A percentile compares a stretch with the other conserved stretches of the same genome.
phyloP scores from a whole-genome alignment of 768 basidiomycete genomes.

The Epithele typhae region DNA sequence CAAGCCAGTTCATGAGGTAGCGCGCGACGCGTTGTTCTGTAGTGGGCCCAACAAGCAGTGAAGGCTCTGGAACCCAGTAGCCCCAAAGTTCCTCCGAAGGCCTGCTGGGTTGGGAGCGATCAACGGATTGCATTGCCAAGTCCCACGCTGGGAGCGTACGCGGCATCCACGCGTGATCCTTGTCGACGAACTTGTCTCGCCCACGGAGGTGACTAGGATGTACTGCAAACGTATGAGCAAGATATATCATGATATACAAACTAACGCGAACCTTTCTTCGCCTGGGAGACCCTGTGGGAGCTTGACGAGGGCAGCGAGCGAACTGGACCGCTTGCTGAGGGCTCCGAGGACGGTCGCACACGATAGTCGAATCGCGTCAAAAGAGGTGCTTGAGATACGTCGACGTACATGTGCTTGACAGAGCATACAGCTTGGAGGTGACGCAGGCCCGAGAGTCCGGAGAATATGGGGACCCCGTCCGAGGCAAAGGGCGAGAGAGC shows the following conservation, averaged over 20 bases:
- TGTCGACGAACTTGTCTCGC: neutral
- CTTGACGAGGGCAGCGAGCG: no score
- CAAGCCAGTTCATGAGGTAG: neutral
- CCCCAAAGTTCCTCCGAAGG: neutral
- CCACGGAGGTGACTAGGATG: neutral
- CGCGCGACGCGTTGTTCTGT: neutral
- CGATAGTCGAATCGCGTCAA: neutral
- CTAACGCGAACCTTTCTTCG: no score
- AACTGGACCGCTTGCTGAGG: neutral
- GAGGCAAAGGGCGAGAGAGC: no score
- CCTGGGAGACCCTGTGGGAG: no score
- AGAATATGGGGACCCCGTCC: neutral
- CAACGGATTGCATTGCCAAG: neutral
- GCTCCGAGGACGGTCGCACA: neutral
- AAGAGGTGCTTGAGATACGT: neutral
- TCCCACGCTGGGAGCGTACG: neutral
- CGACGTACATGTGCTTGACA: conserved; percentile 1
- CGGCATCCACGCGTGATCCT: neutral
- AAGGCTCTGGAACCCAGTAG: conserved; percentile 1
- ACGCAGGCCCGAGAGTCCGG: neutral
- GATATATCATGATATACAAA: no score
- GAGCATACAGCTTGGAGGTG: neutral
- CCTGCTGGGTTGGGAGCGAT: neutral
- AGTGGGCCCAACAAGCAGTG: neutral
- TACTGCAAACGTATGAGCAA: no score